These are phyloP conservation scores for Nyssa sinensis DNA, from an alignment of 148 eudicot species.

Conservation along the genomic window DNA sequence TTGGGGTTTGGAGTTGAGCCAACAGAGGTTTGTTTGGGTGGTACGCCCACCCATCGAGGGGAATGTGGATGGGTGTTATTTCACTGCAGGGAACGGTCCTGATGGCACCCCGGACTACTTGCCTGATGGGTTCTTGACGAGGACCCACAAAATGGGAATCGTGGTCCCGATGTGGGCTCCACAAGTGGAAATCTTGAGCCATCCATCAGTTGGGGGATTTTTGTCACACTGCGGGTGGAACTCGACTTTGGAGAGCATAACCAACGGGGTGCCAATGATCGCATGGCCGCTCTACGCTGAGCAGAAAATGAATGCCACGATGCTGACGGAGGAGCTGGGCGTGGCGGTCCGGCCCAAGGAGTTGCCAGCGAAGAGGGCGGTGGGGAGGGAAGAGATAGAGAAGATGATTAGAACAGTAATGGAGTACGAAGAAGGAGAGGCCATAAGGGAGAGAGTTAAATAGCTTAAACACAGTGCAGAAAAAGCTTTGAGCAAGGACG, in stretches of 20 bases:
- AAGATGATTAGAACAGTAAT: slow-evolving; percentile 24
- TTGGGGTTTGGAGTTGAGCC: slow-evolving; percentile 45
- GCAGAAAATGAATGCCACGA: slow-evolving; percentile 35
- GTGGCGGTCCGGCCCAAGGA: slow-evolving; percentile 23
- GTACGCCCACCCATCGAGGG: slow-evolving; percentile 35
- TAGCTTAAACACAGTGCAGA: slow-evolving; percentile 18
- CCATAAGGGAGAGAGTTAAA: slow-evolving; percentile 17
- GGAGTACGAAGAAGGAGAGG: slow-evolving; percentile 21
- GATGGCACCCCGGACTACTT: slow-evolving; percentile 16
- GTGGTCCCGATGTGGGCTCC: slow-evolving; percentile 36
- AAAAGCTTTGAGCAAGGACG: not conserved
- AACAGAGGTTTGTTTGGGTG: slow-evolving; percentile 50
- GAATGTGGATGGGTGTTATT: slow-evolving; percentile 8
- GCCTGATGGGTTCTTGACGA: slow-evolving; percentile 36
- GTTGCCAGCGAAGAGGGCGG: slow-evolving; percentile 18
- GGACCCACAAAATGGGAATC: slow-evolving; percentile 25
- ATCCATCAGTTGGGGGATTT: slow-evolving; percentile 38
- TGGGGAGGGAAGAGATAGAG: slow-evolving; percentile 28
- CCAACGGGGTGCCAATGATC: slow-evolving; percentile 44
- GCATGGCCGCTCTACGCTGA: slow-evolving; percentile 48
- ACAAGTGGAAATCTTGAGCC: slow-evolving; percentile 34
- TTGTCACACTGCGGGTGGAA: slow-evolving; percentile 50
- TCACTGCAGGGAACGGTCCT: not conserved
- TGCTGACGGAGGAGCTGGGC: slow-evolving; percentile 18
- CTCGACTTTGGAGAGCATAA: slow-evolving; percentile 30